Evolutionary conservation across 306 rosid species (phyloP).

Genomic region (Styphnolobium japonicum): DNA sequence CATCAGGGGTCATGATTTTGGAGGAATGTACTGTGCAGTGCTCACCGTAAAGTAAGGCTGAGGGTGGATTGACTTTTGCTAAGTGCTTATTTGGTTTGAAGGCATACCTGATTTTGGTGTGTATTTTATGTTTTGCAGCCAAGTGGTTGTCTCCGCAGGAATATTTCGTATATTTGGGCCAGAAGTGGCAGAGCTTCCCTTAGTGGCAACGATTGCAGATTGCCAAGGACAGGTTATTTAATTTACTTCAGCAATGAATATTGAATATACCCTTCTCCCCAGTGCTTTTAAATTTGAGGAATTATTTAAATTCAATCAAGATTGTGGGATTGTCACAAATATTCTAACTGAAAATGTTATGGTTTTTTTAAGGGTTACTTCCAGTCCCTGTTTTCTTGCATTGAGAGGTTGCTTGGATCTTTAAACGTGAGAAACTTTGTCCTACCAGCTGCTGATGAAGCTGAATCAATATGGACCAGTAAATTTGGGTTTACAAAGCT

Average conservation of each 20-base stretch:
- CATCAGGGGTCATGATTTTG: constrained; percentile 80
- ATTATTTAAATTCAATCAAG: background rate
- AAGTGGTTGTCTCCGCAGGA: constrained; percentile 73
- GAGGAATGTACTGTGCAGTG: constrained; percentile 88
- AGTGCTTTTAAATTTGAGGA: background rate
- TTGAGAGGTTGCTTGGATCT: constrained; percentile 53
- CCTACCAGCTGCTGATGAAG: constrained; percentile 71
- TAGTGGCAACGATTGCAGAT: constrained; percentile 79
- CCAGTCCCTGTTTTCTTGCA: constrained; percentile 59
- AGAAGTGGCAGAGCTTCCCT: constrained; percentile 93
- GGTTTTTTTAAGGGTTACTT: constrained; percentile 64
- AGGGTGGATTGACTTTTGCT: background rate
- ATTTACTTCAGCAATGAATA: background rate
- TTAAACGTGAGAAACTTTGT: constrained; percentile 56
- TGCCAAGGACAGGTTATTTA: constrained; percentile 78
- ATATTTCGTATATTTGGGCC: constrained; percentile 81
- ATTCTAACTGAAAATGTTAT: background rate
- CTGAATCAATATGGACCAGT: constrained; percentile 66
- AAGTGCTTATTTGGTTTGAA: background rate
- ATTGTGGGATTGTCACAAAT: background rate
- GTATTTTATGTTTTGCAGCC: constrained; percentile 37
- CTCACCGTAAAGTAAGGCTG: constrained; percentile 77
- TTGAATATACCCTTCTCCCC: background rate
- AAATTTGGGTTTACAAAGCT: constrained; percentile 65
- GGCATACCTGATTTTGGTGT: background rate